A percentile compares a stretch with the other conserved stretches of the same genome.
Conservation (phyloP, 352 stramenopile genomes). For the Globisporangium paroecandrum region DNA sequence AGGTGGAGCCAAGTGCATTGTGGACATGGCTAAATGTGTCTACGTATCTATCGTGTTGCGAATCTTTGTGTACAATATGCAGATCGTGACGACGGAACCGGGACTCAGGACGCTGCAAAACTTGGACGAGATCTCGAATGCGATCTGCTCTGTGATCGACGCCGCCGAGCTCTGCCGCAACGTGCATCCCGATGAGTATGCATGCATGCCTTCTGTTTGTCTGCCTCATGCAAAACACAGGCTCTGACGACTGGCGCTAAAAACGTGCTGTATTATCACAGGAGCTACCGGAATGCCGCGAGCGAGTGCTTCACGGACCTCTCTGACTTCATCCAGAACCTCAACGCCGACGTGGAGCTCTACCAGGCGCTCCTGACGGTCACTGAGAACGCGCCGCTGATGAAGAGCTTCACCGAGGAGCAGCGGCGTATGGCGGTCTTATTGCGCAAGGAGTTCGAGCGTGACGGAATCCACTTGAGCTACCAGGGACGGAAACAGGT, state of each 20-base stretch:
- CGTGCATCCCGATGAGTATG: conserved; percentile 85
- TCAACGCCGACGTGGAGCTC: conserved; percentile 91
- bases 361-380: conserved; percentile 84
- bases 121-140: conserved; percentile 94
- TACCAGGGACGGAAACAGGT: conserved; percentile 68
- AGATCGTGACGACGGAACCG: conserved; percentile 53
- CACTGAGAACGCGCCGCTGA: conserved; percentile 46
- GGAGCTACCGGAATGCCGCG: conserved; percentile 78
- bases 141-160: conserved; percentile 95
- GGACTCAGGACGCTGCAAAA: conserved; percentile 65
- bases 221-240: too few relatives aligned
- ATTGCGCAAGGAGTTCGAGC: conserved; percentile 93
- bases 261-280: conserved; percentile 9
- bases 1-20: background rate
- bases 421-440: conserved; percentile 87
- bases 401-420: conserved; percentile 80
- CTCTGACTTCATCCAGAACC: conserved; percentile 92
- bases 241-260: background rate
- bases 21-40: background rate
- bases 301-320: conserved; percentile 89
- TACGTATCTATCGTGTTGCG: background rate
- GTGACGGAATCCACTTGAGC: conserved; percentile 93
- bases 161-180: conserved; percentile 93
- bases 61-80: background rate
- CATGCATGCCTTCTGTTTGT: too few relatives aligned